phyloP scores from a whole-genome alignment of 2,329 filamentous ascomycete genomes.

The Beauveria pseudobassiana region DNA sequence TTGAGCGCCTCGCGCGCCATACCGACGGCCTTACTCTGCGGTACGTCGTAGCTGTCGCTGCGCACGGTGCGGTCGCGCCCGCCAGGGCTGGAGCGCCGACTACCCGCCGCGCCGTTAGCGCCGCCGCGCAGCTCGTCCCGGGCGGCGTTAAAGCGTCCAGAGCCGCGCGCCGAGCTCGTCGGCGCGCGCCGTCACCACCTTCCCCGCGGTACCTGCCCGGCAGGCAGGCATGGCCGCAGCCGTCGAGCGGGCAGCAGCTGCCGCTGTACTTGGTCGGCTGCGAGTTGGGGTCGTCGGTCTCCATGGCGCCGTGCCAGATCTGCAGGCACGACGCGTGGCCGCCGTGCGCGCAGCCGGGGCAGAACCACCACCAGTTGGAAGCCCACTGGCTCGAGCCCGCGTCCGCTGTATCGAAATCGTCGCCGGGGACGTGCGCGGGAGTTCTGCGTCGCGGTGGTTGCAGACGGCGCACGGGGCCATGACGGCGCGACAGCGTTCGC shows the following conservation, averaged over 20 bases:
- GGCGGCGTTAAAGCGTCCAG: constrained; percentile 31
- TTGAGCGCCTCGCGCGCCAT: constrained; percentile 48
- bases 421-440: constrained; percentile 30
- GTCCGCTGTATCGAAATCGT: constrained; percentile 22
- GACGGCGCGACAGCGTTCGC: constrained; percentile 44
- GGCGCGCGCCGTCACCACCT: constrained; percentile 34
- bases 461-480: constrained; percentile 55
- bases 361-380: constrained; percentile 52
- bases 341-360: constrained; percentile 54
- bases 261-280: constrained; percentile 33
- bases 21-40: constrained; percentile 53
- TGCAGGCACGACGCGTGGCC: constrained; percentile 54
- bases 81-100: constrained; percentile 23
- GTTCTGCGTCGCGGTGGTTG: constrained; percentile 42
- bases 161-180: constrained; percentile 45
- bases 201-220: constrained; percentile 49
- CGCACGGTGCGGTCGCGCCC: constrained; percentile 20
- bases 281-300: constrained; percentile 17
- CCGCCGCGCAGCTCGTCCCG: constrained; percentile 19
- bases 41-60: constrained; percentile 46
- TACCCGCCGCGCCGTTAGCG: constrained; percentile 12
- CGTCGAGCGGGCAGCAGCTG: constrained; percentile 57
- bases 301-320: constrained; percentile 45
- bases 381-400: constrained; percentile 20
- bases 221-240: constrained; percentile 56